Percentiles rank a stretch among this genome's conserved stretches.
Conservation (phyloP, 2,329 filamentous ascomycete species). For the Seiridium cupressi region DNA sequence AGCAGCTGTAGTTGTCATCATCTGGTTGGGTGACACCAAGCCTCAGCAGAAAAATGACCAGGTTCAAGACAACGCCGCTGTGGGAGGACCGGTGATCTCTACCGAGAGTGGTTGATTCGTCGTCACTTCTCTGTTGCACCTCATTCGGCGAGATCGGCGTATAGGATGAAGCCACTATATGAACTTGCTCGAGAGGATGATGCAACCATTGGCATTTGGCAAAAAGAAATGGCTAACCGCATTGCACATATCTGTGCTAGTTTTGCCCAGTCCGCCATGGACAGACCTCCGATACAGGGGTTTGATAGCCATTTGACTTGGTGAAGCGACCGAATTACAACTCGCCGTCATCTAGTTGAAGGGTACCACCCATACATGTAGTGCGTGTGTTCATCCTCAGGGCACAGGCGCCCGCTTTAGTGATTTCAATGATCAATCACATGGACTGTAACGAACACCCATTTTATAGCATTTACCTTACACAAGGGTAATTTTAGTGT, state of each 20-base stretch:
- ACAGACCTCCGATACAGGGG: too few relatives aligned
- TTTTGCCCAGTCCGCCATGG: too few relatives aligned
- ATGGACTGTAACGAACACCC: too few relatives aligned
- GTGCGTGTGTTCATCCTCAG: too few relatives aligned
- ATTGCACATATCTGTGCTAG: too few relatives aligned
- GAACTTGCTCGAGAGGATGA: background rate
- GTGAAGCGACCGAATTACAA: too few relatives aligned
- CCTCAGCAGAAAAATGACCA: background rate
- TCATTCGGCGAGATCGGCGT: background rate
- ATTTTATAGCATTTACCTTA: background rate
- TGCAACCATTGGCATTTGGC: background rate
- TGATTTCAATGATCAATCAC: too few relatives aligned
- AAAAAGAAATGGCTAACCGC: background rate
- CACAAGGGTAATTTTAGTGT: background rate
- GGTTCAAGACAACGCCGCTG: background rate
- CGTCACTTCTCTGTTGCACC: background rate
- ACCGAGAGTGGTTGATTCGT: background rate
- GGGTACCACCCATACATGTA: too few relatives aligned
- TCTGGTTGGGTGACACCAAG: slow-evolving; percentile 31
- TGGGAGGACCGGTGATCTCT: background rate
- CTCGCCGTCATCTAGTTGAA: too few relatives aligned
- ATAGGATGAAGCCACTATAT: background rate
- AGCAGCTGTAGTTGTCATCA: slow-evolving; percentile 27
- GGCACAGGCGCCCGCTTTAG: too few relatives aligned
- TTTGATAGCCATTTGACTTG: too few relatives aligned